These are phyloP conservation scores for Gracilaria vermiculophylla DNA, from an alignment of 23 red algal genomes.

Conservation along the genomic window DNA sequence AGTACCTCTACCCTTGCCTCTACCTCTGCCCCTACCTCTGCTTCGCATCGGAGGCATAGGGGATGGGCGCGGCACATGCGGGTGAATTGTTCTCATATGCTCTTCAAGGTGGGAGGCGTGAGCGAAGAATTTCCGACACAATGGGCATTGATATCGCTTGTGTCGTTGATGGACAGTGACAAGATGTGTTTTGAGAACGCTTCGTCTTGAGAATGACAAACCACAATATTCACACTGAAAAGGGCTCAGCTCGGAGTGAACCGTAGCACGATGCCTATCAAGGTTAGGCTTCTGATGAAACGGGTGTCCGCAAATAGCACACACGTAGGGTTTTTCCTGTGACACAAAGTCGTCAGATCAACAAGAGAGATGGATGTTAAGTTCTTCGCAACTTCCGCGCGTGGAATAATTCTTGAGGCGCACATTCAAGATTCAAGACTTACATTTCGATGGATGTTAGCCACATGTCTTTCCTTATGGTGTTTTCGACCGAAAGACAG, in stretches of 20 bases:
- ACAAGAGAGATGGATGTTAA: not conserved
- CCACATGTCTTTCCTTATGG: conserved; percentile 74
- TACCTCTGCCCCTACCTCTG: no score
- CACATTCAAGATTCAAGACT: not conserved
- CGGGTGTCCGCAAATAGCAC: conserved; percentile 57
- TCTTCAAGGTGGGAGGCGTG: not conserved
- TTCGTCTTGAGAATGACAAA: conserved; percentile 44
- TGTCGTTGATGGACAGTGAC: conserved; percentile 14
- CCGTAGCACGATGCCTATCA: conserved; percentile 65
- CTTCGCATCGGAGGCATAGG: not conserved
- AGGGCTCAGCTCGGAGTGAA: conserved; percentile 49
- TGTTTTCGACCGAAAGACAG: conserved; percentile 57
- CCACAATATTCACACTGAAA: conserved; percentile 63
- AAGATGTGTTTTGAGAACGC: conserved; percentile 49
- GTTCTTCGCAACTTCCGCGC: not conserved
- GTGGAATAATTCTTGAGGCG: no score
- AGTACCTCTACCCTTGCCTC: no score
- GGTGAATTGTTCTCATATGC: conserved; percentile 28
- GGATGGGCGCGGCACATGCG: not conserved
- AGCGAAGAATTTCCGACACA: conserved; percentile 34
- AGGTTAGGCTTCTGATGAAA: conserved; percentile 73
- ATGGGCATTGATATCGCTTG: conserved; percentile 26
- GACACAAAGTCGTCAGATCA: not conserved
- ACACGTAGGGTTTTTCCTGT: conserved; percentile 66
- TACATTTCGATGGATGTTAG: conserved; percentile 68